Evolutionary conservation across 2,329 filamentous ascomycete species (phyloP).

Genomic region (Dothidotthia symphoricarpi): DNA sequence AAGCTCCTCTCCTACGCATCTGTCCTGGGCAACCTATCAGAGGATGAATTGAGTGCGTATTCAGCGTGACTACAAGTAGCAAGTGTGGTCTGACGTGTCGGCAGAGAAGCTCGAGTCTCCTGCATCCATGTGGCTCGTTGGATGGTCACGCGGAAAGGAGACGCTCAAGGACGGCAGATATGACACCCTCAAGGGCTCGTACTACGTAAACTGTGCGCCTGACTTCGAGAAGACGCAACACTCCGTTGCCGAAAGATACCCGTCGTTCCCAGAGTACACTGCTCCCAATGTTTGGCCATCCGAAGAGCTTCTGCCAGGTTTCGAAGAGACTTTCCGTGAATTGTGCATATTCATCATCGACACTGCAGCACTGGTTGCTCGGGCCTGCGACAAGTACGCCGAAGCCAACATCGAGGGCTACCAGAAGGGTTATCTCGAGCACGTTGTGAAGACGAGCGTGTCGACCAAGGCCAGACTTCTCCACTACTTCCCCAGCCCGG

Average conservation of each 20-base stretch:
- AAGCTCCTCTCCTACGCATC: constrained; percentile 81
- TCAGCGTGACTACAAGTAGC: neutral
- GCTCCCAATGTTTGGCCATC: constrained; percentile 86
- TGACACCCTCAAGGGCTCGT: constrained; percentile 79
- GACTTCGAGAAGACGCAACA: constrained; percentile 63
- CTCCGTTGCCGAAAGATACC: constrained; percentile 47
- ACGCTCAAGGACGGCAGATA: constrained; percentile 74
- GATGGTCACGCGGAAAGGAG: constrained; percentile 81
- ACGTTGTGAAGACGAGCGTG: constrained; percentile 78
- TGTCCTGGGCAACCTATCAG: constrained; percentile 78
- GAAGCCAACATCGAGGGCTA: constrained; percentile 75
- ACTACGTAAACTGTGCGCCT: constrained; percentile 74
- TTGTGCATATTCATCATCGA: constrained; percentile 87
- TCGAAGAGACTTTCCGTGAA: constrained; percentile 68
- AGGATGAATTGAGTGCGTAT: constrained; percentile 64
- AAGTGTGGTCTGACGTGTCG: neutral
- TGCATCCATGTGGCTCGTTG: constrained; percentile 59
- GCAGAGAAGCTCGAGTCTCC: constrained; percentile 50
- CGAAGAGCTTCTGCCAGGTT: constrained; percentile 68
- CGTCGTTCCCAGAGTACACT: constrained; percentile 83
- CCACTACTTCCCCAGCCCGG: constrained; percentile 76
- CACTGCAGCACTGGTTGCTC: constrained; percentile 80
- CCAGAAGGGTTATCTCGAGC: constrained; percentile 74
- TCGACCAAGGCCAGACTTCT: constrained; percentile 89
- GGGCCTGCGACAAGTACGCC: constrained; percentile 86